These are phyloP conservation scores for Trichoderma hamatum DNA, from an alignment of 2,329 filamentous ascomycete genomes.

Conservation along the genomic window DNA sequence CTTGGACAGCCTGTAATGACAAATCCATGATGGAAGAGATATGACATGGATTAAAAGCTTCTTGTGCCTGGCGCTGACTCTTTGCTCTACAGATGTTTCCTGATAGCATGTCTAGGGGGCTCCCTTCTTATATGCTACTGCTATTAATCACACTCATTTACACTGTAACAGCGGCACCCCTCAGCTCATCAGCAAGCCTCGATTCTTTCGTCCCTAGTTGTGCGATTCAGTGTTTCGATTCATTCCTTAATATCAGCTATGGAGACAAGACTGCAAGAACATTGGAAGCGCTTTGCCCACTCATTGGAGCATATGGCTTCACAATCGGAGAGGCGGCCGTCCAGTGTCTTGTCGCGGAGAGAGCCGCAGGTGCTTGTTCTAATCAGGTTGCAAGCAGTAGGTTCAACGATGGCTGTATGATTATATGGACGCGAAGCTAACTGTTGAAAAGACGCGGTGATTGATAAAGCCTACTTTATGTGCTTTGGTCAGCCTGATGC, in stretches of 20 bases:
- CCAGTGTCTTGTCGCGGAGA: slow-evolving; percentile 65
- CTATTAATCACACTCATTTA: slow-evolving; percentile 39
- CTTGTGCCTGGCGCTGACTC: neutral
- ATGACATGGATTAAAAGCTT: neutral
- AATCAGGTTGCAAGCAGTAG: slow-evolving; percentile 45
- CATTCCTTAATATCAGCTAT: slow-evolving; percentile 66
- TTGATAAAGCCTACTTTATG: slow-evolving; percentile 59
- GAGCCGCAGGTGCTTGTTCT: slow-evolving; percentile 54
- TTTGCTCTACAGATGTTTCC: slow-evolving; percentile 44
- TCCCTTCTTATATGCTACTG: slow-evolving; percentile 36
- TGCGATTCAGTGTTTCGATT: slow-evolving; percentile 62
- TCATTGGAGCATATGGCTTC: slow-evolving; percentile 61
- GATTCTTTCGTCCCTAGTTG: slow-evolving; percentile 58
- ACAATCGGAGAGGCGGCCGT: slow-evolving; percentile 73
- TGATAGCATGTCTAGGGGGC: slow-evolving; percentile 49
- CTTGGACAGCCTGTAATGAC: neutral
- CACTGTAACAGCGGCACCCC: slow-evolving; percentile 35
- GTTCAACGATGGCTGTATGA: slow-evolving; percentile 25
- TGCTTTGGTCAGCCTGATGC: slow-evolving; percentile 57
- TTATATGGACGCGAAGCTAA: slow-evolving; percentile 28
- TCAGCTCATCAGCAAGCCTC: slow-evolving; percentile 44
- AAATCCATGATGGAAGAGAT: neutral
- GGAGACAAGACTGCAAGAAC: slow-evolving; percentile 54
- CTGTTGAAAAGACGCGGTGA: slow-evolving; percentile 41
- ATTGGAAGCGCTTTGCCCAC: slow-evolving; percentile 66